These are phyloP conservation scores for Wickerhamiella nectarea DNA, from an alignment of 805 yeast species.

Conservation along the genomic window DNA sequence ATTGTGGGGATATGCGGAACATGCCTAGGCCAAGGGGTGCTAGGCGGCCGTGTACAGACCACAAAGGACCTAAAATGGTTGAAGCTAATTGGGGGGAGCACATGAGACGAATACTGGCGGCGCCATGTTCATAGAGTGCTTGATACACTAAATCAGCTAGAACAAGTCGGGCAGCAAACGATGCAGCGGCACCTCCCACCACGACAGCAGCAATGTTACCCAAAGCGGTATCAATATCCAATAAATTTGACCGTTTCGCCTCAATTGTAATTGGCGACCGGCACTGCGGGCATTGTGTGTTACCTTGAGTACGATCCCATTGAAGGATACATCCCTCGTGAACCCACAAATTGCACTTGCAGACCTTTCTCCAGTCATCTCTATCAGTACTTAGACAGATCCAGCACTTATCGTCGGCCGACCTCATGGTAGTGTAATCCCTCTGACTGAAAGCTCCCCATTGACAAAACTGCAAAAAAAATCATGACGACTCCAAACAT, in stretches of 20 bases:
- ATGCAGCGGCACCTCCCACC: slow-evolving; percentile 15
- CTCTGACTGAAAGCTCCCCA: no score
- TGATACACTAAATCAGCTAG: slow-evolving; percentile 13
- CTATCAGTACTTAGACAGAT: slow-evolving; percentile 7
- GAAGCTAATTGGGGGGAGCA: slow-evolving; percentile 22
- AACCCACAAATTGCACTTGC: slow-evolving; percentile 33
- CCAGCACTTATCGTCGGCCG: slow-evolving; percentile 9
- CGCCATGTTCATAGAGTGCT: slow-evolving; percentile 22
- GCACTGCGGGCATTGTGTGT: slow-evolving; percentile 26
- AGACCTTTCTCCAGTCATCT: slow-evolving; percentile 33
- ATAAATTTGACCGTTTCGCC: slow-evolving; percentile 12
- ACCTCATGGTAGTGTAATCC: not conserved
- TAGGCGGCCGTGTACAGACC: not conserved
- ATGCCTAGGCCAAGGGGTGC: not conserved
- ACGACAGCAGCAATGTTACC: not conserved
- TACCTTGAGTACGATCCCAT: slow-evolving; percentile 28
- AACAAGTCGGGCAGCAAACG: slow-evolving; percentile 4
- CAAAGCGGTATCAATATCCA: slow-evolving; percentile 12
- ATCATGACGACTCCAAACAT: slow-evolving; percentile 37
- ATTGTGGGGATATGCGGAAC: not conserved
- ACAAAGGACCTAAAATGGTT: slow-evolving; percentile 15
- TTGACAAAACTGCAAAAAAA: no score
- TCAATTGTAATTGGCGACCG: slow-evolving; percentile 18
- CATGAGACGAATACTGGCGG: slow-evolving; percentile 18
- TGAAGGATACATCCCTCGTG: slow-evolving; percentile 34